Base-by-base conservation (phyloP, 2,329 filamentous ascomycete species). In the Pseudogymnoascus sp. region DNA sequence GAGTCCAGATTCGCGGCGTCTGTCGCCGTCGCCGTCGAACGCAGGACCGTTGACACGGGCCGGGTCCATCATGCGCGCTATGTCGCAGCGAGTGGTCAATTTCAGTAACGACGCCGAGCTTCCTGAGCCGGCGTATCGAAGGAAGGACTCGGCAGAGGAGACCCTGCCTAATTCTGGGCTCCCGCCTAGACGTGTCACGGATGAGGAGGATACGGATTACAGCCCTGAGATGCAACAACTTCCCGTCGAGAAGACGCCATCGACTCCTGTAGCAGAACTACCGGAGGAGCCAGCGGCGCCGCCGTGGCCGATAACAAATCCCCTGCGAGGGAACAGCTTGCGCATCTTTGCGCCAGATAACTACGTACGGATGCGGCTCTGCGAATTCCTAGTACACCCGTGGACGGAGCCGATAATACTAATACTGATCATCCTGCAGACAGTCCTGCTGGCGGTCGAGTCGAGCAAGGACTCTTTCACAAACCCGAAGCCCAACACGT, bases 41-140 rank as follows among this genome's bases (percentile, higher is more conserved):
- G 82, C 84, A 10, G 83, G 83, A 26, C 88, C 89, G 17, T 75
- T 93, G 61, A 84, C 82, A 23, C 82, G 86, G 68, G 89, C 89
- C 65, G 85, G 89, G 50, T 90, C 89, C 7, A 90, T 92, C 69
- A 85, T 93, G 75, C 84, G 89, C 67, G 86, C 86, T 66, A 96
- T 99, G 86, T 97, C 96, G 33, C 93, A 97, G 77, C 91, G 95
- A 79, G 93, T 99, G 63, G 95, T 99, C 72, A 97, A 97, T 72
- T 84, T 99, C 70, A 96, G 92, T 76, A 96, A 96, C 72, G 95
- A 97, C 71, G 88, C 88, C 4, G 91, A 97, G 69, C 78, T 90
- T 19, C 81, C 93, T 15, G 91, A 96, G 73, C 86, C 89, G 66
- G 86, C 68, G 71, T 46, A 71, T 72, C 66, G 70, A 63, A 64